These are phyloP conservation scores for Cunninghamia lanceolata DNA, from an alignment of 75 land plant species.

Conservation along the genomic window DNA sequence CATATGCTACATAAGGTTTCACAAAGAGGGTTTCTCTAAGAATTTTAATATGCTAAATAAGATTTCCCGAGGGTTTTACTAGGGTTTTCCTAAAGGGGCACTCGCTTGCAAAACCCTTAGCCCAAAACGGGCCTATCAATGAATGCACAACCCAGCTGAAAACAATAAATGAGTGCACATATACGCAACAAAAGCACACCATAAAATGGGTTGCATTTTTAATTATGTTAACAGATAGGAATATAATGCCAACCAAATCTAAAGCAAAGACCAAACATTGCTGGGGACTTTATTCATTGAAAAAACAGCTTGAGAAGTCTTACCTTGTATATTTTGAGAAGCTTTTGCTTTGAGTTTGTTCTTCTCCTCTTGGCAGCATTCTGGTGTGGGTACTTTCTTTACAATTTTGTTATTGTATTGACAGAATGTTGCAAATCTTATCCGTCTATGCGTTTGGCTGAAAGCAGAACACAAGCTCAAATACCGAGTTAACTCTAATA, in stretches of 20 bases:
- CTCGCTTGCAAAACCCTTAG: background rate
- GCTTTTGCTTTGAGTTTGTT: background rate
- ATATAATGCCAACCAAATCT: background rate
- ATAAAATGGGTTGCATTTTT: background rate
- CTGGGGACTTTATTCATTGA: background rate
- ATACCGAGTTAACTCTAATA: background rate
- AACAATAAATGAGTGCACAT: background rate
- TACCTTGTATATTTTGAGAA: background rate
- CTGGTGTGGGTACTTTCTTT: background rate
- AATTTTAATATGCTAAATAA: background rate
- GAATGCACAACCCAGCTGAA: background rate
- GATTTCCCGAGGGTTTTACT: background rate
- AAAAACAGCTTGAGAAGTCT: background rate
- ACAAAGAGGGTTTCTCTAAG: background rate
- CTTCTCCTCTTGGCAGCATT: background rate
- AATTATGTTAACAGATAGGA: background rate
- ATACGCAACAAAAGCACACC: background rate
- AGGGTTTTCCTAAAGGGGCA: background rate
- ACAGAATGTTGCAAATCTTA: background rate
- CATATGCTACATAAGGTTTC: background rate
- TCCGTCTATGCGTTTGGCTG: background rate
- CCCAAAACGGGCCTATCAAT: background rate
- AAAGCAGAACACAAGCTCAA: background rate
- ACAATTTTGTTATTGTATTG: background rate
- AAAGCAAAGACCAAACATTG: background rate